These are phyloP conservation scores for Sambucus nigra DNA, from an alignment of 129 eudicot genomes.

Conservation along the genomic window DNA sequence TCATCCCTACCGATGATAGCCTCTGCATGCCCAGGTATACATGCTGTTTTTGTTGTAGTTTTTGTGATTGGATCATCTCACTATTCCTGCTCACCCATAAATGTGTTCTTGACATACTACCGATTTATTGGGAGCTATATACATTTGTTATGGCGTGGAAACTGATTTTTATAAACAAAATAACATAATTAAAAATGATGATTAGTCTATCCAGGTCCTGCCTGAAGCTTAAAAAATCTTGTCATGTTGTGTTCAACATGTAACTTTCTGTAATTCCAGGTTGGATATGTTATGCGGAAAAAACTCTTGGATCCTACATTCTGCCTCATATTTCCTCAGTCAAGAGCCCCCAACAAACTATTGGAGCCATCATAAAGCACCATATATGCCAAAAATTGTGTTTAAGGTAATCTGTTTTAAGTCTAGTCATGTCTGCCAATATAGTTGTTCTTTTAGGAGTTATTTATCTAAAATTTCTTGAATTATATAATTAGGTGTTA, in stretches of 20 bases:
- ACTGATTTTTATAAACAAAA: no score
- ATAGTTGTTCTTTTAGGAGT: no score
- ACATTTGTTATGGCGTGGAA: no score
- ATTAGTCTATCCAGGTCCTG: background rate
- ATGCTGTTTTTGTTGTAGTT: background rate
- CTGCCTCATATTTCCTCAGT: constrained; percentile 91
- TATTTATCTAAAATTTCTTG: background rate
- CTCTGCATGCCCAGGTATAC: constrained; percentile 92
- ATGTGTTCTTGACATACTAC: no score
- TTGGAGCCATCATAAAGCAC: constrained; percentile 75
- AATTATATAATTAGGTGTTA: no score
- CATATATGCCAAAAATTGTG: constrained; percentile 51
- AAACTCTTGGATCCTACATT: constrained; percentile 85
- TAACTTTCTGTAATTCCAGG: constrained; percentile 35
- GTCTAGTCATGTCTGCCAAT: background rate
- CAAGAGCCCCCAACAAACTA: constrained; percentile 96
- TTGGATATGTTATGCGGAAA: constrained; percentile 99
- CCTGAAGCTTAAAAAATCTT: background rate
- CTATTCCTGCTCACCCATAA: background rate
- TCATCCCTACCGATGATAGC: constrained; percentile 73
- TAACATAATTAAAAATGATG: background rate
- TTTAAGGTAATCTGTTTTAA: constrained; percentile 38
- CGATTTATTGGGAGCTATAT: no score
- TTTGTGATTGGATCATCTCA: background rate
- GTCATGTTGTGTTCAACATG: background rate